Percentiles rank a stretch among this genome's conserved stretches.
Evolutionary conservation across 306 rosid genomes (phyloP).

Genomic region (Sicyos baderoa): DNA sequence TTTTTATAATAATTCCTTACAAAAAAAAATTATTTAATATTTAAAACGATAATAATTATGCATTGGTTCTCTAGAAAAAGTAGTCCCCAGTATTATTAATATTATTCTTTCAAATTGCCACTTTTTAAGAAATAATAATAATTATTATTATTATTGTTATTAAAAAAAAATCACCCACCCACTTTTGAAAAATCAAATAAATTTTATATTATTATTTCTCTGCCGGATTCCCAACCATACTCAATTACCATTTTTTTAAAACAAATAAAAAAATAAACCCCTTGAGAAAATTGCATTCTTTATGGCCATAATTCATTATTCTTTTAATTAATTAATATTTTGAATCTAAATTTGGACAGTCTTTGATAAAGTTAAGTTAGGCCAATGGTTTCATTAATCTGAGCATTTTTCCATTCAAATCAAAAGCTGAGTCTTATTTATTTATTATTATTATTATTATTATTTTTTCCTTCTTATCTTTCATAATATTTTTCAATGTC

Average conservation of each 20-base stretch:
- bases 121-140: slow-evolving; percentile 12
- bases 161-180: slow-evolving; percentile 16
- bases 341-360: slow-evolving; percentile 57
- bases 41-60: slow-evolving; percentile 11
- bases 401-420: slow-evolving; percentile 47
- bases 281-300: slow-evolving; percentile 19
- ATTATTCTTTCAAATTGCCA: slow-evolving; percentile 18
- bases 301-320: slow-evolving; percentile 34
- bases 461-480: slow-evolving; percentile 23
- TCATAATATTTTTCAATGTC: slow-evolving; percentile 22
- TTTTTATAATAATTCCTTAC: slow-evolving; percentile 1
- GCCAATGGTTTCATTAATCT: slow-evolving; percentile 50
- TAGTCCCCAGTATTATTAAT: slow-evolving; percentile 7
- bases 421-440: slow-evolving; percentile 16
- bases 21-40: neutral
- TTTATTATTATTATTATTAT: no score
- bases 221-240: slow-evolving; percentile 21
- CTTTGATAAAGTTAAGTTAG: slow-evolving; percentile 62
- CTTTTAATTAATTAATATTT: slow-evolving; percentile 31
- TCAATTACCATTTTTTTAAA: slow-evolving; percentile 31
- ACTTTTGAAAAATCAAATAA: slow-evolving; percentile 19
- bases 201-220: slow-evolving; percentile 15
- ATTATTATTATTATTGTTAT: neutral
- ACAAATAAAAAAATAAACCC: neutral
- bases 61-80: slow-evolving; percentile 11